Base-by-base conservation (phyloP, 2,329 filamentous ascomycete genomes). In the Chrysosphaeria jannelii region DNA sequence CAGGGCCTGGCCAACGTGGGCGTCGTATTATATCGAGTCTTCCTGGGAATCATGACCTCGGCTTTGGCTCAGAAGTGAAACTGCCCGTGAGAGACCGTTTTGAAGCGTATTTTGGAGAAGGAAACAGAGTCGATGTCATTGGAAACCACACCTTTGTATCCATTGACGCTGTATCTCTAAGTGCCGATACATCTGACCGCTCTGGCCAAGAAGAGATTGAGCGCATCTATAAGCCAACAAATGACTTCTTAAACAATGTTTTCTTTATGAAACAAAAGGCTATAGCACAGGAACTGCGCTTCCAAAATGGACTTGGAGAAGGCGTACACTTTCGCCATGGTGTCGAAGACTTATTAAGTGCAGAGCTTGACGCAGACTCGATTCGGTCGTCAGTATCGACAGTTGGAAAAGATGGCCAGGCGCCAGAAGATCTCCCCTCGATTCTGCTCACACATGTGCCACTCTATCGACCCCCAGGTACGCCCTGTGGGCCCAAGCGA, bases 121-220 rank as follows among this genome's bases (percentile, higher is more conserved):
- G 67, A n/a, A 93, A 91, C 41, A 57, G 75, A 6, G 65, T 97
- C 11, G 78, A 93, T 40, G 57, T 93, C 5, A 56, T 93, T 25
- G 85, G 75, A 8, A 97, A 97, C 38, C 85, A 97, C 40, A 88
- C 76, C 0, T 78, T 97, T 39, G 74, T 97, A 11, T 88, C 76
- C 1, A 57, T 97, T 6, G 85, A 97, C 39, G 62, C 69, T 0
- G 67, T 90, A 4, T 91, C 79, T 0, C 44, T 93, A 35, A 89
- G 76, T 37, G 81, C 85, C 3, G 54, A 41, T 21, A 49, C 49
- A 2, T 59, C 57, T 3, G 39, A 48, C 22, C 48, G 55, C 39
- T 52, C 51, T 18, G 44, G 51, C 23, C 41, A 44, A 5, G 44
- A 56, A 24, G 55, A 62, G 19, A 39, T 64, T 10, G 43, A 45